Percentiles rank a stretch among this genome's conserved stretches.
These are phyloP conservation scores for Verticillium nonalfalfae DNA, from an alignment of 2,329 filamentous ascomycete species.

Conservation along the genomic window DNA sequence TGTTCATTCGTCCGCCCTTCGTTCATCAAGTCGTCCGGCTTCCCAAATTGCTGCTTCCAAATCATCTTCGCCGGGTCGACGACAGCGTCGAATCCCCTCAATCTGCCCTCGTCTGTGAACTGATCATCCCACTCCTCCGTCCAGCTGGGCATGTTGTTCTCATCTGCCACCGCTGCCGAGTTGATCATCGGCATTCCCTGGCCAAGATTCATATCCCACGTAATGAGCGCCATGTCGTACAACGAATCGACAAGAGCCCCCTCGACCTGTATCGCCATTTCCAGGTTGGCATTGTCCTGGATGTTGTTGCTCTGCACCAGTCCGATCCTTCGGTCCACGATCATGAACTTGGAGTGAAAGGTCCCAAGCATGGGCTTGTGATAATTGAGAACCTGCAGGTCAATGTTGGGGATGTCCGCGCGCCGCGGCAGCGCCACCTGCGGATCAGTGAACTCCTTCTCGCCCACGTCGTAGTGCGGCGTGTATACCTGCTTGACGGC, in stretches of 20 bases:
- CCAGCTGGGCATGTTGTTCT: constrained; percentile 16
- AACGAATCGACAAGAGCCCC: constrained; percentile 70
- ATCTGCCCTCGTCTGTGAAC: constrained; percentile 20
- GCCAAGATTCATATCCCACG: constrained; percentile 59
- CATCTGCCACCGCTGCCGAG: constrained; percentile 33
- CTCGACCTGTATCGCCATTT: constrained; percentile 74
- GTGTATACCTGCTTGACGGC: constrained; percentile 57
- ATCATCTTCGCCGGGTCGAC: constrained; percentile 19
- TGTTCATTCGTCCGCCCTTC: not conserved
- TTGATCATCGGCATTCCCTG: constrained; percentile 51
- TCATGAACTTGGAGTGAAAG: constrained; percentile 72
- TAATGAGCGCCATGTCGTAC: constrained; percentile 68
- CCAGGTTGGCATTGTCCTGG: constrained; percentile 70
- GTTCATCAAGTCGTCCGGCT: constrained; percentile 1
- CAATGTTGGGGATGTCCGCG: constrained; percentile 63
- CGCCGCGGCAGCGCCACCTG: constrained; percentile 55
- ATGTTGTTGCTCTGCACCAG: constrained; percentile 76
- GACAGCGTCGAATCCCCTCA: constrained; percentile 20
- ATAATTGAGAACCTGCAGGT: constrained; percentile 67
- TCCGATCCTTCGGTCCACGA: constrained; percentile 66
- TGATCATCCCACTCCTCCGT: constrained; percentile 15
- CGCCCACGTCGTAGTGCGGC: constrained; percentile 55
- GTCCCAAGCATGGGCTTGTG: constrained; percentile 67
- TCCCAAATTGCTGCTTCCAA: constrained; percentile 8
- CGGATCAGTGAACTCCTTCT: constrained; percentile 50